Conservation (phyloP, 2,329 filamentous ascomycete species). For the Alternaria gaisen region DNA sequence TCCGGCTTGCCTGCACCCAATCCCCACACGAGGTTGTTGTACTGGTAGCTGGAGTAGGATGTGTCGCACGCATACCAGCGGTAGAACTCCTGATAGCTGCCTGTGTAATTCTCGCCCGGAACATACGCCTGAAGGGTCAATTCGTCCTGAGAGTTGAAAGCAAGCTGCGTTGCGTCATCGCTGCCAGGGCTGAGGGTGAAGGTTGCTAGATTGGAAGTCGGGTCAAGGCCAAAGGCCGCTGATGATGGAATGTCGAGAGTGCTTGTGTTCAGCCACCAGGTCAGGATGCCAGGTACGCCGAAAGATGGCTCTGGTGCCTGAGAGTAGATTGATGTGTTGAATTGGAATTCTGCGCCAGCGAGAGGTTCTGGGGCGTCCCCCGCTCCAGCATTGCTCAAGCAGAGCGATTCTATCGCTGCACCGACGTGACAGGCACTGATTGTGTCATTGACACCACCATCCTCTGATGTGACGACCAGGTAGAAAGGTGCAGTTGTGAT, state of each 20-base stretch:
- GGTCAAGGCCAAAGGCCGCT: slow-evolving; percentile 49
- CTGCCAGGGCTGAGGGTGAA: slow-evolving; percentile 52
- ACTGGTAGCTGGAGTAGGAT: slow-evolving; percentile 53
- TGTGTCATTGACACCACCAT: slow-evolving; percentile 51
- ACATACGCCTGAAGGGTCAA: slow-evolving; percentile 53
- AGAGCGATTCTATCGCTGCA: slow-evolving; percentile 59
- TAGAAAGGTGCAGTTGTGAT: slow-evolving; percentile 57
- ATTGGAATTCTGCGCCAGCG: slow-evolving; percentile 35
- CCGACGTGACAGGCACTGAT: slow-evolving; percentile 59
- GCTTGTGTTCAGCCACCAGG: slow-evolving; percentile 42
- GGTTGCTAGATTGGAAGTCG: slow-evolving; percentile 54
- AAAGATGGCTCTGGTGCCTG: slow-evolving; percentile 24
- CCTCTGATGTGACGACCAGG: slow-evolving; percentile 52
- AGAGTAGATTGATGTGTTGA: slow-evolving; percentile 45
- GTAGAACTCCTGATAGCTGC: slow-evolving; percentile 41
- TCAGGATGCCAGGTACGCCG: slow-evolving; percentile 49
- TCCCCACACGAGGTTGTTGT: slow-evolving; percentile 56
- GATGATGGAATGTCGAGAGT: slow-evolving; percentile 32
- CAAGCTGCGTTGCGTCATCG: slow-evolving; percentile 40
- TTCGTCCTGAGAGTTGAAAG: slow-evolving; percentile 52
- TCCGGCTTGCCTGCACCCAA: slow-evolving; percentile 53
- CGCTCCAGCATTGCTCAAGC: slow-evolving; percentile 40
- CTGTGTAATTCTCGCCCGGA: slow-evolving; percentile 49
- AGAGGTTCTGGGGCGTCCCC: slow-evolving; percentile 30
- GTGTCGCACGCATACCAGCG: slow-evolving; percentile 59